Base-by-base conservation (phyloP, 2,329 filamentous ascomycete species). In the Tolypocladium sp. region DNA sequence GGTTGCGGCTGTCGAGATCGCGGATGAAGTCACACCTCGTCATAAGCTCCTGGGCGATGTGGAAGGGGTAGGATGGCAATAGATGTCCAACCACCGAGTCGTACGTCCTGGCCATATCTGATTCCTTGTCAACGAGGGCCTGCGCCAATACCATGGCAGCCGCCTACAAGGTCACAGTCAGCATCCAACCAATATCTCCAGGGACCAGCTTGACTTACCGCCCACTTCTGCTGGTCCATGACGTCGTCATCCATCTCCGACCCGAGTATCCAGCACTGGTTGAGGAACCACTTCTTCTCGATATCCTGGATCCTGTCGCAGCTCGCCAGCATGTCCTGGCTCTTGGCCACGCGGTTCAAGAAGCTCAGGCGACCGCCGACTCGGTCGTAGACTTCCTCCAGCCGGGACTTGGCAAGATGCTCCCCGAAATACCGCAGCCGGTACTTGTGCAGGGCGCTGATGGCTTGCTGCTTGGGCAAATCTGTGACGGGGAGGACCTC, bases 191-290 rank as follows among this genome's bases (percentile, higher is more conserved):
- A 40, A 37, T 10, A 51, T 20, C 27, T 33, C 15, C 20, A 37
- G 20, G 22, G 22, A 38, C 2, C 42, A 46, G 17, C 8, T 60
- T 44, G 38, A 83, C 87, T 75, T 78, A 91, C 89, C 53, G 92
- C 91, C 79, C 91, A 97, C 73, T 97, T 97, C 71, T 97, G 92
- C 73, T 97, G 90, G 69, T 97, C 91, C 88, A 97, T 97, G 65
- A 97, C 94, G 70, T 99, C 94, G 73, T 97, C 94, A 66, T 97
- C 94, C 88, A 90, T 89, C 62, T 88, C 86, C 57, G 75, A 76
- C 13, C 88, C 88, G 4, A 91, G 79, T 60, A 90, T 88, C 80
- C 87, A 89, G 74, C 87, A 90, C 69, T 88, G 85, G 73, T 89
- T 90, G 10, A 90, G 76, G 64, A 91, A 88, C 87, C 88, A 91